These are phyloP conservation scores for Dovyalis caffra DNA, from an alignment of 345 rosid genomes.

Conservation along the genomic window DNA sequence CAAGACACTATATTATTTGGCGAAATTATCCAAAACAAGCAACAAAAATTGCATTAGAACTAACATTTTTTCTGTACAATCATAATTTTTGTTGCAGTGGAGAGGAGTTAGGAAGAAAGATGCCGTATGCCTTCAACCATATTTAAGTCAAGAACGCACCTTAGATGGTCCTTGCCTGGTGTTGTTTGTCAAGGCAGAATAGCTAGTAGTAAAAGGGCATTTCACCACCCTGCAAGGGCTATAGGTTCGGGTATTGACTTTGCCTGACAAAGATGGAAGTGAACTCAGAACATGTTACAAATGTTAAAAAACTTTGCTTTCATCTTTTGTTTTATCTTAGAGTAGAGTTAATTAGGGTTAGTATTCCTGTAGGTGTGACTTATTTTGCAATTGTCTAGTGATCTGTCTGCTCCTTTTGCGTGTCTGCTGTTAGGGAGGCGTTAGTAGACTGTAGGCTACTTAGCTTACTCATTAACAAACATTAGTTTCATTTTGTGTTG, in stretches of 20 bases:
- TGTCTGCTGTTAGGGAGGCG: neutral
- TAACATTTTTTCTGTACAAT: neutral
- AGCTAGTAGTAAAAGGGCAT: slow-evolving; percentile 13
- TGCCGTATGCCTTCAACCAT: slow-evolving; percentile 2
- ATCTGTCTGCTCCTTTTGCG: neutral
- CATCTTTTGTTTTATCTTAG: neutral
- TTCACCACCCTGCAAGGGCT: slow-evolving; percentile 29
- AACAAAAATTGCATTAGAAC: neutral
- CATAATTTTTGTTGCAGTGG: neutral
- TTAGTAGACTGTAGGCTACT: slow-evolving; percentile 1
- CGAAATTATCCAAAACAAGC: neutral
- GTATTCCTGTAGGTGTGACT: neutral
- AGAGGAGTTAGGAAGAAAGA: neutral
- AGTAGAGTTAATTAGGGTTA: slow-evolving; percentile 7
- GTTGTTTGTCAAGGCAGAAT: slow-evolving; percentile 28
- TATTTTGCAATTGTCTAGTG: slow-evolving; percentile 3
- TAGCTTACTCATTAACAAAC: neutral
- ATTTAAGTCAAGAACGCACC: slow-evolving; percentile 95
- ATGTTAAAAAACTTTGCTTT: neutral
- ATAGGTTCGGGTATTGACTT: slow-evolving; percentile 92
- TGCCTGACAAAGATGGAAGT: slow-evolving; percentile 9
- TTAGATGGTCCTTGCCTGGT: slow-evolving; percentile 37
- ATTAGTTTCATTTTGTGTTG: neutral
- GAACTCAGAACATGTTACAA: slow-evolving; percentile 1
- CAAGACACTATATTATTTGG: neutral